Evolutionary conservation across 83 land plant species (phyloP).

Genomic region (Larix sibirica): DNA sequence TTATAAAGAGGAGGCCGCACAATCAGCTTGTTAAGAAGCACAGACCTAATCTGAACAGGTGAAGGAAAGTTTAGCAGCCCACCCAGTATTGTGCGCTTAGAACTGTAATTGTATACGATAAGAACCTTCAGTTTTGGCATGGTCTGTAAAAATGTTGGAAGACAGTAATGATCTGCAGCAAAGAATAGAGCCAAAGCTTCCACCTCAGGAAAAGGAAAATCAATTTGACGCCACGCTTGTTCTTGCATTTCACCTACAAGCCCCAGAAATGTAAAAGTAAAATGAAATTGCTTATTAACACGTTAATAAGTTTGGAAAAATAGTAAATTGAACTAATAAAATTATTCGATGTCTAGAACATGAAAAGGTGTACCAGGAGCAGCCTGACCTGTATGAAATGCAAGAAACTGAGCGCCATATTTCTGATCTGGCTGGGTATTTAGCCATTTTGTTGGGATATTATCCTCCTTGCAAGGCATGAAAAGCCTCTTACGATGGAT

Average conservation of each 20-base stretch:
- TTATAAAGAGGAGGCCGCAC: conserved; percentile 29
- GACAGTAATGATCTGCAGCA: conserved; percentile 36
- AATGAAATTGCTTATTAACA: too few species aligned
- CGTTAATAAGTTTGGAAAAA: too few species aligned
- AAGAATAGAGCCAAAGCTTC: conserved; percentile 60
- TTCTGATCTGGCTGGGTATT: conserved; percentile 30
- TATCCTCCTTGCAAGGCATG: conserved; percentile 49
- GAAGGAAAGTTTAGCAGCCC: conserved; percentile 30
- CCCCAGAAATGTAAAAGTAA: background rate
- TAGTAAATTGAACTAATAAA: background rate
- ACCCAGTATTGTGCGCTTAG: conserved; percentile 27
- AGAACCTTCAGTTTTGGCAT: conserved; percentile 63
- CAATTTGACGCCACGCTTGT: conserved; percentile 40
- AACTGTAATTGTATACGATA: conserved; percentile 35
- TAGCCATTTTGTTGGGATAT: conserved; percentile 58
- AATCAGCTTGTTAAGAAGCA: conserved; percentile 49
- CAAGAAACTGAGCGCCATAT: conserved; percentile 47
- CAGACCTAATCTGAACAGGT: conserved; percentile 37
- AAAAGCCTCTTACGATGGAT: conserved; percentile 32
- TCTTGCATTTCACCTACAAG: conserved; percentile 57
- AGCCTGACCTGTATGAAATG: conserved; percentile 57
- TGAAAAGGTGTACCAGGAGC: background rate
- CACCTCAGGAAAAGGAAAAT: conserved; percentile 45
- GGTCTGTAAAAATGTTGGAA: conserved; percentile 52
- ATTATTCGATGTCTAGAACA: background rate